Base-by-base conservation (phyloP, 148 eudicot genomes). In the Rheum nobile region DNA sequence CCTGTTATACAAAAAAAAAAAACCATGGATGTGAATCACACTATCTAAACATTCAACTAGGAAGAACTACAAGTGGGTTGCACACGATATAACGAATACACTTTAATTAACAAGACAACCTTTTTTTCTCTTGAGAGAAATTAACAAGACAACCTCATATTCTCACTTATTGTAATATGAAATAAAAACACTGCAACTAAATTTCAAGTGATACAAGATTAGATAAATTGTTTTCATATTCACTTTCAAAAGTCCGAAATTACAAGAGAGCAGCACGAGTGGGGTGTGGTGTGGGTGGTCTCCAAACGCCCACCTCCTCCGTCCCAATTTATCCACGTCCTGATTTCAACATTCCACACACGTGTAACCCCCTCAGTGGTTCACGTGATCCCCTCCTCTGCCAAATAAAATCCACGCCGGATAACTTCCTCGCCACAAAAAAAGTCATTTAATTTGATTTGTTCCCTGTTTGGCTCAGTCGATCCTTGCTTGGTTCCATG, bases 311-410 rank as follows among this genome's bases (percentile, higher is more conserved):
- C 52, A 17, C 52, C n/a, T 5, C 26, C 52, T 47, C 52, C 57
- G 3, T 67, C 57, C 26, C 32, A 59, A 65, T 6, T 65, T 32
- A 65, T 65, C 70, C 70, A 65, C 70, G 34, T 8, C 67, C 19
- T 28, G 4, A 0, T 59, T 26, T 42, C 42, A 8, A 22, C 26
- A 35, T 29, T 43, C 46, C 48, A 26, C 38, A 71, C 78, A 77
- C 85, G 74, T 75, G 85, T 77, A 38, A 75, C 38, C 8, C 46
- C 77, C 37, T 52, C 8, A 82, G 21, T 82, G 85, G 85, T 72
- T 74, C 78, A 52, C 37, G 22, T 29, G 72, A 79, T 82, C 75
- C 75, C 34, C 76, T 67, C 46, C 82, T 37, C 38, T n/a, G 35
- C 32, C 35, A 71, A 24, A 71, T 0, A 65, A 63, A 65, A 71